These are phyloP conservation scores for Phalaenopsis aphrodite DNA, from an alignment of 106 monocot genomes.

Conservation along the genomic window DNA sequence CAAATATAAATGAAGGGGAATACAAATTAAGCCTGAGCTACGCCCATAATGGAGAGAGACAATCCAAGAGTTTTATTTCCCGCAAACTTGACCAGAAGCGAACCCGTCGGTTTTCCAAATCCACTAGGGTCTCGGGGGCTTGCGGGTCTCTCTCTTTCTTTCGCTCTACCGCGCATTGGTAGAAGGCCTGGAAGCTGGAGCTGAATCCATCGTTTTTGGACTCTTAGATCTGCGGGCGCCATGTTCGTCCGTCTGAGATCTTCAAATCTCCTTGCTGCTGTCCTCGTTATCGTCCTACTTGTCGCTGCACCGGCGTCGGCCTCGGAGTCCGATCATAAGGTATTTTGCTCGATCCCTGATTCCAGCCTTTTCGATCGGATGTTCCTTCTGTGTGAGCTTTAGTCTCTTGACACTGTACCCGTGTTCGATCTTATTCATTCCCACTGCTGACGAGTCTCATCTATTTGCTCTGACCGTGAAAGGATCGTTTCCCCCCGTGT, in stretches of 20 bases:
- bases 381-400: not conserved
- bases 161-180: not conserved
- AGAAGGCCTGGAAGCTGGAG: not conserved
- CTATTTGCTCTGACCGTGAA: not conserved
- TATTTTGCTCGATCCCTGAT: slow-evolving; percentile 5
- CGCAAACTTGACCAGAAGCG: no score
- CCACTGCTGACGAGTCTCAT: not conserved
- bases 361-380: slow-evolving; percentile 1
- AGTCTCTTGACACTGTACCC: not conserved
- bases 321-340: slow-evolving; percentile 24
- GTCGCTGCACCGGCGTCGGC: slow-evolving; percentile 10
- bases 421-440: not conserved
- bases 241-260: slow-evolving; percentile 37
- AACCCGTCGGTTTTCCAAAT: not conserved
- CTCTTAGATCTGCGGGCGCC: slow-evolving; percentile 20
- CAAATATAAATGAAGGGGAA: no score
- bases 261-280: slow-evolving; percentile 2
- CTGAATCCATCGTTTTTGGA: not conserved
- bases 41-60: no score
- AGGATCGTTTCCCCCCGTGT: not conserved
- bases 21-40: no score
- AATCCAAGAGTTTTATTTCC: no score
- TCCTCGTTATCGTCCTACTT: slow-evolving; percentile 17
- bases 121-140: no score
- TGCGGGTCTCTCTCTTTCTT: not conserved